Evolutionary conservation across 2,329 filamentous ascomycete genomes (phyloP).

Genomic region (Periconia macrospinosa): DNA sequence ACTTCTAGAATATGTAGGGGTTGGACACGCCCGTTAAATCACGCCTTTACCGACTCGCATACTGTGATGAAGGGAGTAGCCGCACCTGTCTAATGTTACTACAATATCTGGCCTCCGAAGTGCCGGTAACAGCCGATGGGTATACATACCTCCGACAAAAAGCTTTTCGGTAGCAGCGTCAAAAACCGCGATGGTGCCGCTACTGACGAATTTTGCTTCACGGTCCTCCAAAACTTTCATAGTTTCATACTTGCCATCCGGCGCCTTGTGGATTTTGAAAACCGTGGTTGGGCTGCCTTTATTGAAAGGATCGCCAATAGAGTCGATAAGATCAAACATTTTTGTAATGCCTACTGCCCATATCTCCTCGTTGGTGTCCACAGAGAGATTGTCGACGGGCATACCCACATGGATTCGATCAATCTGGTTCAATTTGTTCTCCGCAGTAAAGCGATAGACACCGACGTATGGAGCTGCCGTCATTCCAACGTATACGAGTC

Average conservation of each 20-base stretch:
- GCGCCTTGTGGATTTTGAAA: conserved; percentile 21
- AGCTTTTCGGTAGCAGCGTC: conserved; percentile 29
- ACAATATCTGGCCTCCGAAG: no score
- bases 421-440: conserved; percentile 20
- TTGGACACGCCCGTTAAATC: no score
- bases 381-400: conserved; percentile 31
- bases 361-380: conserved; percentile 28
- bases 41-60: no score
- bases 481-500: conserved; percentile 30
- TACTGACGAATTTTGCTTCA: conserved; percentile 21
- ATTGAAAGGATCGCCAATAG: conserved; percentile 17
- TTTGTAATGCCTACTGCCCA: conserved; percentile 26
- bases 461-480: conserved; percentile 26
- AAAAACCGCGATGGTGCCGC: conserved; percentile 27
- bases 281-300: conserved; percentile 19
- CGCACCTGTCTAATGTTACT: no score
- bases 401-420: conserved; percentile 27
- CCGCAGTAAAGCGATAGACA: conserved; percentile 19
- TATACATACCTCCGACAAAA: conserved; percentile 25
- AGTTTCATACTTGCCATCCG: conserved; percentile 6
- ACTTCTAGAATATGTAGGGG: no score
- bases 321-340: conserved; percentile 8
- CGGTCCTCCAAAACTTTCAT: conserved; percentile 32
- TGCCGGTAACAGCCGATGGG: no score
- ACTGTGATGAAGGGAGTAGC: no score